phyloP scores from a whole-genome alignment of 352 stramenopile species.

The Pythium volutum region DNA sequence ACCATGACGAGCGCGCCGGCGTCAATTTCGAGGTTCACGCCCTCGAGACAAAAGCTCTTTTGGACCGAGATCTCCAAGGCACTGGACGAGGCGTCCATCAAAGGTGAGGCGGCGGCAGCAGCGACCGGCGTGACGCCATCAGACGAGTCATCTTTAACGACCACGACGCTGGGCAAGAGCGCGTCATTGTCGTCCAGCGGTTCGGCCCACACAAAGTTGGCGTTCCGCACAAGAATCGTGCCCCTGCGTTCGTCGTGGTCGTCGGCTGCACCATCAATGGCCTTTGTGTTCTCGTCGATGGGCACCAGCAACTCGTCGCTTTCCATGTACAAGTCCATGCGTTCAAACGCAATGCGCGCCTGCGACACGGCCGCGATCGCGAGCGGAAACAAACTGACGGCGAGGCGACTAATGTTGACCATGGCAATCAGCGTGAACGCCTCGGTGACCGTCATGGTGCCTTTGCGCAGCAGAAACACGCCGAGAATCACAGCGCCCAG shows the following conservation, averaged over 20 bases:
- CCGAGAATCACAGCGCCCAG: slow-evolving; percentile 40
- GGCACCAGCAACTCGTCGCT: slow-evolving; percentile 24
- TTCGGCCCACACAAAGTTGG: slow-evolving; percentile 26
- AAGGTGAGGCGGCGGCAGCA: neutral
- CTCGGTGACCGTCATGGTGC: slow-evolving; percentile 41
- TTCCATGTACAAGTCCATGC: slow-evolving; percentile 29
- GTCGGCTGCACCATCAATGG: neutral
- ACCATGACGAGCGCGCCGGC: slow-evolving; percentile 52
- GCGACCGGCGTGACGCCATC: slow-evolving; percentile 6
- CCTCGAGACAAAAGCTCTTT: slow-evolving; percentile 29
- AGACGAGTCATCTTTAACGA: slow-evolving; percentile 14
- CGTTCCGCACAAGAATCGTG: slow-evolving; percentile 23
- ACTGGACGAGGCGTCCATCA: no score
- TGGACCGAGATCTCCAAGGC: slow-evolving; percentile 9
- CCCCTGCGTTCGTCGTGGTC: neutral
- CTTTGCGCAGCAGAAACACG: slow-evolving; percentile 39
- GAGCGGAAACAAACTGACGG: slow-evolving; percentile 29
- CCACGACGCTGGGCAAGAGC: slow-evolving; percentile 23
- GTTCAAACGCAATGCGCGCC: slow-evolving; percentile 22
- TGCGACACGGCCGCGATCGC: slow-evolving; percentile 27
- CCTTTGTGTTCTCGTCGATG: neutral
- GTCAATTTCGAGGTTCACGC: slow-evolving; percentile 55
- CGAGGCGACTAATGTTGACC: slow-evolving; percentile 57
- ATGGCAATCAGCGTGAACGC: slow-evolving; percentile 54
- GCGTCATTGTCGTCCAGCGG: neutral